Evolutionary conservation across 2,329 filamentous ascomycete species (phyloP), one percentile per base, ranked within the genome.

Genomic region (Didymellaceae sp.): DNA sequence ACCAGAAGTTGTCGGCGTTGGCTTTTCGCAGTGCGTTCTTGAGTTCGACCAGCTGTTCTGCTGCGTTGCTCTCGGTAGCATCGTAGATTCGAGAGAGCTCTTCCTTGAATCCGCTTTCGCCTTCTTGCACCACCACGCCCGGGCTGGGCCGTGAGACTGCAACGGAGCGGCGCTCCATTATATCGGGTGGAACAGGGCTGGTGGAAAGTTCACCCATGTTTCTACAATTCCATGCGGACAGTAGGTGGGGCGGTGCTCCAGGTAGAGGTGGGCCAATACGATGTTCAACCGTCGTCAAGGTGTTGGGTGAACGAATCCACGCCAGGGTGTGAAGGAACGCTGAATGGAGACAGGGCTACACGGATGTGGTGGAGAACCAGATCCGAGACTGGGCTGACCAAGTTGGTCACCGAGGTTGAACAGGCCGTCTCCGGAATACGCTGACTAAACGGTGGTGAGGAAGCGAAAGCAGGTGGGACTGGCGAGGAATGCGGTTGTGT

Each of bases 1-100:
- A 75, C 86, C 86, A 90, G 71, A 89, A 89, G 40, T 80, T 77
- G 52, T 85, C 80, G 2, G 77, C 80, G 41, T 81, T 77, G 40
- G 82, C 75, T 16, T 73, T 73, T 41, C 78, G 77, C 14, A 89
- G 72, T 14, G 74, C 72, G 41, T 75, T 70, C 69, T 89, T 89
- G 49, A 89, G 75, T 21, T 75, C 70, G 20, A 87, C 78, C 40
- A 88, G 70, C 40, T 78, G 76, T 67, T 88, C 85, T 33, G 82
- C 76, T 28, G 84, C 84, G 66, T 82, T 81, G 70, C 76, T 85
- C 66, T 89, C 84, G 9, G 77, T 74, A 5, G 74, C 71, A 11
- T 63, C 48, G 59, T 68, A 74, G 26, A 72, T 52, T 21, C 60
- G 63, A 14, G 62, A 58, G 32, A 74, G 60, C 33, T 68, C 65